Evolutionary conservation across 805 yeast genomes (phyloP).

Genomic region (Ascoidea tarda): DNA sequence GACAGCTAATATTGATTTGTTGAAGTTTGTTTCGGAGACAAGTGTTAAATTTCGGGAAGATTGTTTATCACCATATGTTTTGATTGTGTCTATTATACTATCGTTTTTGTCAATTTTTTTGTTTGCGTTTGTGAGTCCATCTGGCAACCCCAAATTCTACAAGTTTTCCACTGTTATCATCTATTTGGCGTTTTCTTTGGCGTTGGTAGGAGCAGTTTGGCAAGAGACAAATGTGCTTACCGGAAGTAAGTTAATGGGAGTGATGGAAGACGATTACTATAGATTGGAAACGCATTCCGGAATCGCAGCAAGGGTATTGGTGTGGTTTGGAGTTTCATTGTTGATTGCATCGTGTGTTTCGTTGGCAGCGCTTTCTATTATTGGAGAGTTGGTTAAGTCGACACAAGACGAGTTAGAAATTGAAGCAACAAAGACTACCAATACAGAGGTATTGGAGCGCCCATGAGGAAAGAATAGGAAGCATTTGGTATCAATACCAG

Average conservation of each 20-base stretch:
- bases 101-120: slow-evolving; percentile 7
- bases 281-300: slow-evolving; percentile 8
- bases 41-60: slow-evolving; percentile 9
- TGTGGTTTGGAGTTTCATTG: slow-evolving; percentile 10
- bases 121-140: slow-evolving; percentile 4
- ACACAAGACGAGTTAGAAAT: neutral
- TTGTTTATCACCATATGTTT: slow-evolving; percentile 9
- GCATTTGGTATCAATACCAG: too few species aligned
- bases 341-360: slow-evolving; percentile 5
- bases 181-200: slow-evolving; percentile 7
- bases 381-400: neutral
- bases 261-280: slow-evolving; percentile 10
- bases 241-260: slow-evolving; percentile 9
- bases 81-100: slow-evolving; percentile 8
- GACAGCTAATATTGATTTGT: slow-evolving; percentile 9
- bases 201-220: slow-evolving; percentile 11
- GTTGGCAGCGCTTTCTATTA: slow-evolving; percentile 1
- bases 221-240: slow-evolving; percentile 11
- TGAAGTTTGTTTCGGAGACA: slow-evolving; percentile 7
- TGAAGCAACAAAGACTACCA: neutral
- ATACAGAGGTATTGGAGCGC: too few species aligned
- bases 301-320: slow-evolving; percentile 6
- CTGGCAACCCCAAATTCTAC: neutral
- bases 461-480: too few species aligned
- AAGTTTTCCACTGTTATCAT: slow-evolving; percentile 1